Conservation (phyloP, 768 basidiomycete species). For the Sporobolomyces roseus region DNA sequence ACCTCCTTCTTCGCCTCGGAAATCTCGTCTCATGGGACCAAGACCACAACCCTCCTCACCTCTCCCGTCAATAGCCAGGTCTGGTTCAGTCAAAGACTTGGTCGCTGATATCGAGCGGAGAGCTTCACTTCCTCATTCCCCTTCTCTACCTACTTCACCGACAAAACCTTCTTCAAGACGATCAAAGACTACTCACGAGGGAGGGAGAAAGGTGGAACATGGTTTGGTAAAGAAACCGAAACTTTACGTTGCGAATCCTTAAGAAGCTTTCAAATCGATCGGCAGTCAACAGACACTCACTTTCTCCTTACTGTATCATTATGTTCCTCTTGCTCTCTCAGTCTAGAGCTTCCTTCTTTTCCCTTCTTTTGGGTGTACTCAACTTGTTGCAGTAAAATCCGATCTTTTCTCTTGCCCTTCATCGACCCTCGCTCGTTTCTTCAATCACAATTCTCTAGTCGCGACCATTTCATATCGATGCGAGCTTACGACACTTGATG, state of each 20-base stretch:
- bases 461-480: too few relatives aligned
- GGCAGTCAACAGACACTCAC: conserved; percentile 3
- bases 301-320: too few relatives aligned
- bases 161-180: neutral
- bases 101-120: conserved; percentile 25
- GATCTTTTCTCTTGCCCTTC: too few relatives aligned
- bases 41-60: conserved; percentile 12
- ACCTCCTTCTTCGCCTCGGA: conserved; percentile 14
- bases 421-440: too few relatives aligned
- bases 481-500: too few relatives aligned
- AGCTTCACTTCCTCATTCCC: neutral
- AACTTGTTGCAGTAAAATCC: too few relatives aligned
- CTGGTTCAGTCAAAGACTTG: conserved; percentile 31
- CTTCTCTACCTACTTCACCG: neutral
- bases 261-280: neutral
- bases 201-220: conserved; percentile 21
- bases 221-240: conserved; percentile 31
- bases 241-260: conserved; percentile 36
- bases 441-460: too few relatives aligned
- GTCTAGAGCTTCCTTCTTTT: too few relatives aligned
- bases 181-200: neutral
- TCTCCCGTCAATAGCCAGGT: neutral
- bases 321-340: too few relatives aligned
- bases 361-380: too few relatives aligned
- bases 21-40: conserved; percentile 9